Conservation (phyloP, 805 yeast species). For the Candida berthetii region DNA sequence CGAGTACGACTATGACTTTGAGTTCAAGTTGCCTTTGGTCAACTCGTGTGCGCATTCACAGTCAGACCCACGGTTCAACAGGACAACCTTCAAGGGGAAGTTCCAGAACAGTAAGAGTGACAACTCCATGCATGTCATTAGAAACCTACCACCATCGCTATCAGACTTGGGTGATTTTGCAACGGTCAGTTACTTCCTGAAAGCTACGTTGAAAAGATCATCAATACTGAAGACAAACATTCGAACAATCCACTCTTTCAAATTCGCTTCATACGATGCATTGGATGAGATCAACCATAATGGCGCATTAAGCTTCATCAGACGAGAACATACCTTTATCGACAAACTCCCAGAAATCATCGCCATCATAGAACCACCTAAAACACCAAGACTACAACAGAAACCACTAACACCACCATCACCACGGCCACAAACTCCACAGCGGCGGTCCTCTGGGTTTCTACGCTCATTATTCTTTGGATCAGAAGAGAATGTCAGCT, state of each 20-base stretch:
- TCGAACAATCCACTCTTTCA: constrained; percentile 26
- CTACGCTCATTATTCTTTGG: constrained; percentile 1
- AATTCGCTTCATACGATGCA: constrained; percentile 4
- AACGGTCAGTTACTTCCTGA: constrained; percentile 37
- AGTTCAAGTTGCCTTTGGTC: constrained; percentile 13
- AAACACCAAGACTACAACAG: neutral
- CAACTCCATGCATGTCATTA: neutral
- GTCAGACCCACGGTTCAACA: neutral
- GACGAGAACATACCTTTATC: constrained; percentile 32
- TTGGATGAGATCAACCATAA: constrained; percentile 20
- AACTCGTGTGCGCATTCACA: constrained; percentile 36
- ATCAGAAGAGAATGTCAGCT: neutral
- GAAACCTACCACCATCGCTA: constrained; percentile 14
- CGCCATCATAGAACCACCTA: constrained; percentile 23
- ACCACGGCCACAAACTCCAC: neutral
- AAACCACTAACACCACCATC: neutral
- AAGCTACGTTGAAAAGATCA: constrained; percentile 52
- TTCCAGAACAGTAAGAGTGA: neutral
- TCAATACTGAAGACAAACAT: constrained; percentile 42
- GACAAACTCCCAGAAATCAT: constrained; percentile 38
- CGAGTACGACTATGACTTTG: constrained; percentile 40
- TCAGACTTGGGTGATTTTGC: constrained; percentile 1
- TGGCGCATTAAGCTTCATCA: constrained; percentile 35
- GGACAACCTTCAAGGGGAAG: too few species aligned
- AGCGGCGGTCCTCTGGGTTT: constrained; percentile 1